Conservation (phyloP, 495 filamentous ascomycete genomes). For the Thermochaetoides thermophila region DNA sequence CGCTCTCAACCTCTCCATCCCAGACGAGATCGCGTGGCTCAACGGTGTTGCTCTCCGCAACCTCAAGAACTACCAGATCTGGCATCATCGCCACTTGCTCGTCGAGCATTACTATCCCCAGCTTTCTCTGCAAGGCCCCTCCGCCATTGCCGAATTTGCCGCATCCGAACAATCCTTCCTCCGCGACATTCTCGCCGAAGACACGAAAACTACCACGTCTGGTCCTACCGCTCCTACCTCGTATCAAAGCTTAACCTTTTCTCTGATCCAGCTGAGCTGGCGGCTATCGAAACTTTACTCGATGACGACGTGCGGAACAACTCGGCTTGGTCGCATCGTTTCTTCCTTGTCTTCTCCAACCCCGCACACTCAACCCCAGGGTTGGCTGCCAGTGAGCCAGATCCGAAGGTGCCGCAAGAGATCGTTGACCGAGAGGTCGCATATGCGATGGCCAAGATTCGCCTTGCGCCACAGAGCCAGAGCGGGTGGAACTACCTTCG, state of each 20-base stretch:
- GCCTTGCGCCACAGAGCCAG: slow-evolving; percentile 78
- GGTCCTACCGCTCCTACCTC: slow-evolving; percentile 90
- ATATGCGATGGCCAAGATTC: slow-evolving; percentile 55
- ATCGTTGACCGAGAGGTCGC: slow-evolving; percentile 60
- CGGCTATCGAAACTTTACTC: slow-evolving; percentile 54
- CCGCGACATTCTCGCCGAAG: slow-evolving; percentile 61
- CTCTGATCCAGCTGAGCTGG: slow-evolving; percentile 39
- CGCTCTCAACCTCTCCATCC: slow-evolving; percentile 48
- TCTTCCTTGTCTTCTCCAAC: slow-evolving; percentile 72
- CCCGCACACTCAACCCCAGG: slow-evolving; percentile 35
- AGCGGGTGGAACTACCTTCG: slow-evolving; percentile 85
- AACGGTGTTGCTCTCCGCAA: slow-evolving; percentile 67
- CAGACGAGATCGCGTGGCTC: slow-evolving; percentile 67
- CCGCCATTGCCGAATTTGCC: slow-evolving; percentile 22
- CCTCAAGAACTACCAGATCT: slow-evolving; percentile 97
- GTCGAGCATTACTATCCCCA: slow-evolving; percentile 49
- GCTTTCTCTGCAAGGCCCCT: slow-evolving; percentile 25
- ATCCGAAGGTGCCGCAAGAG: slow-evolving; percentile 39
- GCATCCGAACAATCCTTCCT: slow-evolving; percentile 58
- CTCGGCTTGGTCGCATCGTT: slow-evolving; percentile 92
- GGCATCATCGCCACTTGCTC: slow-evolving; percentile 87
- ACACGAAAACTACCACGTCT: slow-evolving; percentile 98
- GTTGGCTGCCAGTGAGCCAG: slow-evolving; percentile 25
- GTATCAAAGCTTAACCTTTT: slow-evolving; percentile 67
- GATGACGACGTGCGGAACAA: slow-evolving; percentile 80